These are phyloP conservation scores for Mycena amicta DNA, from an alignment of 768 basidiomycete species.

Conservation along the genomic window DNA sequence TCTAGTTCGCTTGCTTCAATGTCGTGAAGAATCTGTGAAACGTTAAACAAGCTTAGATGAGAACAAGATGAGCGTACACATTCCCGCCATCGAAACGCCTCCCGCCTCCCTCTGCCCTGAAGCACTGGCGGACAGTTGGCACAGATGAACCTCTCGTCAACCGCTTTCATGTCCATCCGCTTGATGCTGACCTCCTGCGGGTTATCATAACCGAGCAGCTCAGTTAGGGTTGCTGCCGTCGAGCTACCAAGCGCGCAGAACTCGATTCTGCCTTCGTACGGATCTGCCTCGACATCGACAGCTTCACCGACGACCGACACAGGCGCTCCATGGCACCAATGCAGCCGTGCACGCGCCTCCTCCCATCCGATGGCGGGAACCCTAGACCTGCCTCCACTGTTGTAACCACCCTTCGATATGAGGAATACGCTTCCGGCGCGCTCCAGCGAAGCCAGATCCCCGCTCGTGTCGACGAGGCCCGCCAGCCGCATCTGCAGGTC, in stretches of 20 bases:
- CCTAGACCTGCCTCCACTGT: neutral
- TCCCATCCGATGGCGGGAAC: conserved; percentile 4
- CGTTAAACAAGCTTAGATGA: neutral
- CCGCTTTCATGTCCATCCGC: neutral
- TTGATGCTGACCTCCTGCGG: neutral
- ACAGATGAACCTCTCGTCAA: conserved; percentile 2
- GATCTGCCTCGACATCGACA: neutral
- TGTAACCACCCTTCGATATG: neutral
- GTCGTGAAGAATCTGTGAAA: neutral
- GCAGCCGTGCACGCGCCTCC: neutral
- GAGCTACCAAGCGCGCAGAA: neutral
- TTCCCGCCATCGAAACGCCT: neutral
- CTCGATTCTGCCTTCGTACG: neutral
- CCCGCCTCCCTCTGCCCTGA: neutral
- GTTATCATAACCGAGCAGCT: neutral
- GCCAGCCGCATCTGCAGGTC: neutral
- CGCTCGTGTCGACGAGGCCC: neutral
- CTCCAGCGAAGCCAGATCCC: neutral
- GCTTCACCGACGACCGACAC: too few relatives aligned
- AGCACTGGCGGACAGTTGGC: neutral
- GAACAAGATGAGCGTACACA: neutral
- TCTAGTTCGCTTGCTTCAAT: neutral
- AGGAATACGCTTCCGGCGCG: conserved; percentile 5
- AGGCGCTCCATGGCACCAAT: neutral
- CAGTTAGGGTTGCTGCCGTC: neutral